phyloP scores from a whole-genome alignment of 805 yeast genomes.

The Cyberlindnera americana region DNA sequence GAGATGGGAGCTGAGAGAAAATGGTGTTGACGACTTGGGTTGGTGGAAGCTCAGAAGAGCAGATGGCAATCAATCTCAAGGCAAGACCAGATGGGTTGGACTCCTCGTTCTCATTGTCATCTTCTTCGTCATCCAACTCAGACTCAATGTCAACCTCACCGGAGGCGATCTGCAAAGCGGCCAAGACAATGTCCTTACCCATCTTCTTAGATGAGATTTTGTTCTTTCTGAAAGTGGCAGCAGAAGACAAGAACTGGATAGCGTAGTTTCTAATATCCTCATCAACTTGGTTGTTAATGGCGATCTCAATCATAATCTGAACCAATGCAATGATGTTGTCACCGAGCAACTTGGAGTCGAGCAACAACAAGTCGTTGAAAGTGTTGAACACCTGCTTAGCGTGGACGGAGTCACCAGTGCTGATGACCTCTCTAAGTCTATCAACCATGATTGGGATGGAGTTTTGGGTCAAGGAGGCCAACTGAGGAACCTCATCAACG shows the following conservation, averaged over 20 bases:
- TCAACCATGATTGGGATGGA: slow-evolving; percentile 78
- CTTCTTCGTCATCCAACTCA: slow-evolving; percentile 75
- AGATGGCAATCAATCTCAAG: slow-evolving; percentile 70
- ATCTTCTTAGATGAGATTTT: slow-evolving; percentile 76
- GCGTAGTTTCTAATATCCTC: slow-evolving; percentile 83
- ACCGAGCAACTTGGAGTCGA: slow-evolving; percentile 78
- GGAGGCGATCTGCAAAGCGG: slow-evolving; percentile 73
- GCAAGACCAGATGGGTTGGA: slow-evolving; percentile 75
- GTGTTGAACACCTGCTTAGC: slow-evolving; percentile 79
- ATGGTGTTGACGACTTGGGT: slow-evolving; percentile 84
- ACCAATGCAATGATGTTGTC: slow-evolving; percentile 66
- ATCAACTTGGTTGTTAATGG: slow-evolving; percentile 61
- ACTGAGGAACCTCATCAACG: slow-evolving; percentile 42
- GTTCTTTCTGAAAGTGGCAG: slow-evolving; percentile 74
- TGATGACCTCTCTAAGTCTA: slow-evolving; percentile 72
- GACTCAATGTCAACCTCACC: slow-evolving; percentile 79
- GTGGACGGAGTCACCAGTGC: slow-evolving; percentile 64
- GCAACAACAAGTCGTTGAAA: slow-evolving; percentile 71
- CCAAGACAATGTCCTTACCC: slow-evolving; percentile 74
- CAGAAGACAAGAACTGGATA: slow-evolving; percentile 76
- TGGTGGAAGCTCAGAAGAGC: slow-evolving; percentile 86
- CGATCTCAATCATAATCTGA: slow-evolving; percentile 70
- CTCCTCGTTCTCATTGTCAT: slow-evolving; percentile 92
- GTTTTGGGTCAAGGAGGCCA: slow-evolving; percentile 51
- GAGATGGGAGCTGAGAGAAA: slow-evolving; percentile 55